Base-by-base conservation (phyloP, 2,329 filamentous ascomycete genomes). In the Cadophora malorum region DNA sequence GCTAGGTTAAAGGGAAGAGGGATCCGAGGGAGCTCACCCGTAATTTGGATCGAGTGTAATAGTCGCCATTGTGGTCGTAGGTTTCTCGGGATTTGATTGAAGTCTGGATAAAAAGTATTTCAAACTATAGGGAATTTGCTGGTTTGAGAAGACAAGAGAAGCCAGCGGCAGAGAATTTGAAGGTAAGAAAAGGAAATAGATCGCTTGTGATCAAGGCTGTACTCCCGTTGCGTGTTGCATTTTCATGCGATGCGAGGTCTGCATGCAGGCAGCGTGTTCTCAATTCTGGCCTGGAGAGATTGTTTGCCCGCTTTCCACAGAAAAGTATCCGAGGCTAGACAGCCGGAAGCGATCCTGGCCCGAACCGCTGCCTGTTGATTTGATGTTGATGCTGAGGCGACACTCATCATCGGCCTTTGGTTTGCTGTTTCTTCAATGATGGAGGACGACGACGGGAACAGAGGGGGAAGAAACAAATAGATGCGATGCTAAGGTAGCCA, bases 31-130 rank as follows among this genome's bases (percentile, higher is more conserved):
- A 60, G 21, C 72, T 50, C 75, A 78, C 76, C 76, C 75, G 65
- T 78, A 77, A 65, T 74, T 73, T 6, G 72, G 69, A 67, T 73
- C 69, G 65, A 78, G 49, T 23, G 72, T 72, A 53, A 77, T 64
- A 16, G 75, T 69, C 58, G 74, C 67, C 76, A 78, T 78, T 69
- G 35, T 49, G 67, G 67, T 65, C 50, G 35, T 64, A 60, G 41
- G 41, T 47, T 65, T 9, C 33, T 28, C 21, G 50, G 28, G n/a
- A 63, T 5, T 28, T 41, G 33, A 10, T 59, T 41, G 56, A 28
- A 21, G 33, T 25, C 56, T 38, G 14, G 45, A 41, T 16, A 21
- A 19, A 25, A 1, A 28, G 38, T 16, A 19, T 10, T 14, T 45
- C 35, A 14, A 19, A 19, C 41, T 3, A 14, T 16, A 16, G 8